Evolutionary conservation across 768 basidiomycete species (phyloP).

Genomic region (Tylopilus vinaceipallidus): DNA sequence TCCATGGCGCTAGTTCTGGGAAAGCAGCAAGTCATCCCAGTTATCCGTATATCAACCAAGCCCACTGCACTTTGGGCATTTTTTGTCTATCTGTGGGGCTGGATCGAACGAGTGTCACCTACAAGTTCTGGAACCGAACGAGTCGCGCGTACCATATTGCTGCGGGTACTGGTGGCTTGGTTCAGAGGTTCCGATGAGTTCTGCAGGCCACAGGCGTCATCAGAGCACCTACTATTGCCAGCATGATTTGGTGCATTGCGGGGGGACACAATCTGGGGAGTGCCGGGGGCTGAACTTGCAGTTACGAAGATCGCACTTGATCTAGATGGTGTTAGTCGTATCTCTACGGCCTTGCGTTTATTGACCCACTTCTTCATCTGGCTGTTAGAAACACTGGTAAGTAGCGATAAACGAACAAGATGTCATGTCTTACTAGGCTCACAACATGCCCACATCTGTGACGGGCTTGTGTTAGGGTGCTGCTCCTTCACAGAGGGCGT

Average conservation of each 20-base stretch:
- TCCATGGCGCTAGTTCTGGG: constrained; percentile 4
- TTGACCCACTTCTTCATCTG: constrained; percentile 53
- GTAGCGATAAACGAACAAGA: not conserved
- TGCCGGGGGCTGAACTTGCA: constrained; percentile 67
- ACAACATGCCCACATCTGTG: constrained; percentile 55
- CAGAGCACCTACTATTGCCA: constrained; percentile 64
- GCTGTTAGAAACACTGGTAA: constrained; percentile 34
- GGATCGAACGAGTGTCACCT: constrained; percentile 11
- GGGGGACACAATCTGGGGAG: constrained; percentile 46
- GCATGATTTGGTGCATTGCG: constrained; percentile 53
- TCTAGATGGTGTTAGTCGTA: constrained; percentile 38
- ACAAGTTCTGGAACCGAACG: constrained; percentile 6
- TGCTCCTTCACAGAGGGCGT: not conserved
- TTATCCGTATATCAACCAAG: constrained; percentile 16
- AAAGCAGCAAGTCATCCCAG: constrained; percentile 4
- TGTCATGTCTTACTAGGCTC: constrained; percentile 39
- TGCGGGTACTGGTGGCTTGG: constrained; percentile 60
- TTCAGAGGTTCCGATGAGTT: constrained; percentile 13
- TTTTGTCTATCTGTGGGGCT: constrained; percentile 60
- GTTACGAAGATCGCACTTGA: constrained; percentile 55
- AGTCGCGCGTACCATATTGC: constrained; percentile 50
- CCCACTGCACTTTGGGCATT: constrained; percentile 45
- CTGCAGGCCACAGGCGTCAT: not conserved
- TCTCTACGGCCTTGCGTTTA: not conserved
- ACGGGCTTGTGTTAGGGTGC: constrained; percentile 2